A percentile compares a stretch with the other conserved stretches of the same genome.
Evolutionary conservation across 805 yeast species (phyloP).

Genomic region (Groenewaldozyma tartarivorans): DNA sequence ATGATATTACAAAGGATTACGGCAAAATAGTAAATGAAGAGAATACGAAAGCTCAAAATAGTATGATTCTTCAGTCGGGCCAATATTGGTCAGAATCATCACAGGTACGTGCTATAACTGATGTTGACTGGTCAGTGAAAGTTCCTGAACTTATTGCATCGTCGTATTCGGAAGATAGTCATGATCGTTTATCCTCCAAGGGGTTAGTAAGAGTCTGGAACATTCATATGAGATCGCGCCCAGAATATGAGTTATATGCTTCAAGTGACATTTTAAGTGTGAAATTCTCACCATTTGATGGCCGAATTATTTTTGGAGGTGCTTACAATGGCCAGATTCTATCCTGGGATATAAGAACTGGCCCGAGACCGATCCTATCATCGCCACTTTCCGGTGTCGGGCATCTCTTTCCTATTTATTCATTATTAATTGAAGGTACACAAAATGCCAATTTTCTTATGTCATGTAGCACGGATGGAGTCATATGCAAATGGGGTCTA

Average conservation of each 20-base stretch:
- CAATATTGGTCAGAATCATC: slow-evolving; percentile 17
- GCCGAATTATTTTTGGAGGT: slow-evolving; percentile 37
- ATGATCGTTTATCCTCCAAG: slow-evolving; percentile 17
- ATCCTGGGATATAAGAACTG: slow-evolving; percentile 39
- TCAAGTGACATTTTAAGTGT: slow-evolving; percentile 34
- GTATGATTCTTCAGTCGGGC: slow-evolving; percentile 8
- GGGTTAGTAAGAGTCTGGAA: slow-evolving; percentile 32
- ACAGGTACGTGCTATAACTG: slow-evolving; percentile 22
- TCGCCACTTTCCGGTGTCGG: slow-evolving; percentile 26
- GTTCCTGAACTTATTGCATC: slow-evolving; percentile 29
- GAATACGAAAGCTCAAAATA: slow-evolving; percentile 5
- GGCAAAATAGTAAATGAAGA: slow-evolving; percentile 4
- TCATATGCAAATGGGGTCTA: slow-evolving; percentile 29
- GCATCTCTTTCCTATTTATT: slow-evolving; percentile 27
- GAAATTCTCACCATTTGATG: slow-evolving; percentile 33
- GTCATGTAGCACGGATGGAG: slow-evolving; percentile 31
- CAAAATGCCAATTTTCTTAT: slow-evolving; percentile 23
- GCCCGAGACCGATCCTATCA: slow-evolving; percentile 24
- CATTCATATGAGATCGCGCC: slow-evolving; percentile 20
- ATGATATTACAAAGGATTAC: slow-evolving; percentile 26
- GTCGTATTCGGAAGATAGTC: slow-evolving; percentile 21
- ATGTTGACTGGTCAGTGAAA: slow-evolving; percentile 29
- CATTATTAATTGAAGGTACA: slow-evolving; percentile 23
- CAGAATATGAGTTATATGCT: slow-evolving; percentile 36
- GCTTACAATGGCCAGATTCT: slow-evolving; percentile 39